A percentile compares a stretch with the other conserved stretches of the same genome.
These are phyloP conservation scores for Chlorella variabilis DNA, from an alignment of 163 green algal genomes.

Conservation along the genomic window DNA sequence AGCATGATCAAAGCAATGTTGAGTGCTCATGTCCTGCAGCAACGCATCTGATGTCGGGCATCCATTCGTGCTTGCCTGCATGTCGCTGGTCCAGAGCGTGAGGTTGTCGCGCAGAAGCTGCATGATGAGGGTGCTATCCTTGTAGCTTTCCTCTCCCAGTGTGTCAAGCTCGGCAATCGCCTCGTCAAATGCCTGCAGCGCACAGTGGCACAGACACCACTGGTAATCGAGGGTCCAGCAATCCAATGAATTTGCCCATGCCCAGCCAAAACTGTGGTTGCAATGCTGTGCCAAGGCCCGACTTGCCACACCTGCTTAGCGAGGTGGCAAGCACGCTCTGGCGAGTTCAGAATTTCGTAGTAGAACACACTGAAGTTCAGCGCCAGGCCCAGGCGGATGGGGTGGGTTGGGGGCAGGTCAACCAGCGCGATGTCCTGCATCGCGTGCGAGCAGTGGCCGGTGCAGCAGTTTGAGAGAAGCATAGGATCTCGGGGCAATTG, in stretches of 20 bases:
- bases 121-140: slow-evolving; percentile 99
- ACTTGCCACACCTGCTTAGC: slow-evolving; percentile 90
- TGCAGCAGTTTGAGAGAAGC: too few relatives aligned
- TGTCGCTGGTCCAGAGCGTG: slow-evolving; percentile 98
- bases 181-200: slow-evolving; percentile 95
- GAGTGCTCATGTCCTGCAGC: too few relatives aligned
- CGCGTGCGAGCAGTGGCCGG: background rate
- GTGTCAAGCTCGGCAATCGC: slow-evolving; percentile 98
- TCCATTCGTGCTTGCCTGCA: slow-evolving; percentile 75
- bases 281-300: too few relatives aligned
- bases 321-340: slow-evolving; percentile 97
- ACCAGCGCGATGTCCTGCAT: slow-evolving; percentile 95
- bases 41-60: background rate
- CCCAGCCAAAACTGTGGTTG: too few relatives aligned
- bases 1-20: too few relatives aligned
- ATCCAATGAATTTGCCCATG: too few relatives aligned
- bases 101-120: slow-evolving; percentile 99
- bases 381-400: slow-evolving; percentile 98
- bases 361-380: slow-evolving; percentile 99
- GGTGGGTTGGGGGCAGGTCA: slow-evolving; percentile 97
- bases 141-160: slow-evolving; percentile 98
- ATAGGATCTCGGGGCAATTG: too few relatives aligned
- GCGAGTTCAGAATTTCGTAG: slow-evolving; percentile 99
- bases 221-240: too few relatives aligned
- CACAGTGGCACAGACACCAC: too few relatives aligned